phyloP scores from a whole-genome alignment of 208 protist species.

The Leptomonas seymouri region DNA sequence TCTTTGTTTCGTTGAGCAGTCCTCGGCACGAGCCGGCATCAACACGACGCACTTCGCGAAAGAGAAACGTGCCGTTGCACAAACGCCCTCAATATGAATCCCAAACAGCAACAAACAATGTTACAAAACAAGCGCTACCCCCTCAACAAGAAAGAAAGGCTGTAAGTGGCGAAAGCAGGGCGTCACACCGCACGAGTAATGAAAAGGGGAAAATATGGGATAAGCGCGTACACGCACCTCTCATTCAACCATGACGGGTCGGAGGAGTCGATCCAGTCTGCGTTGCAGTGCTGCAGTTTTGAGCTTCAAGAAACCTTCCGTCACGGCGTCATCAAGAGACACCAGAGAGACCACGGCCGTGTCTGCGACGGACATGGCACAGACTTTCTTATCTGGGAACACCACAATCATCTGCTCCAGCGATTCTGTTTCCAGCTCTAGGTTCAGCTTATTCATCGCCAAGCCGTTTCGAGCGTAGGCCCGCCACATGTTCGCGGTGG shows the following conservation, averaged over 20 bases:
- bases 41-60: too few species aligned
- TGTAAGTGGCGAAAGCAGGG: background rate
- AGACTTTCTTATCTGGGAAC: conserved; percentile 67
- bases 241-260: conserved; percentile 49
- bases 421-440: conserved; percentile 59
- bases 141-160: background rate
- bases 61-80: too few species aligned
- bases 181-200: too few species aligned
- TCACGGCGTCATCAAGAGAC: conserved; percentile 32
- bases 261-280: conserved; percentile 58
- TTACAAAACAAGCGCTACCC: too few species aligned
- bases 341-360: conserved; percentile 60
- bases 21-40: too few species aligned
- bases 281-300: conserved; percentile 75
- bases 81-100: too few species aligned
- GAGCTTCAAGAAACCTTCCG: conserved; percentile 82
- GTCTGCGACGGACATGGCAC: conserved; percentile 76
- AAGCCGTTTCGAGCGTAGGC: conserved; percentile 65
- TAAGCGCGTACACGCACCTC: background rate
- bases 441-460: conserved; percentile 60
- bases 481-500: conserved; percentile 79
- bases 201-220: background rate
- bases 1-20: too few species aligned
- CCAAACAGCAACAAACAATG: too few species aligned
- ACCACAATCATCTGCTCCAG: conserved; percentile 79